A percentile compares a stretch with the other conserved stretches of the same genome.
phyloP scores from a whole-genome alignment of 225 moss, liverwort and hornwort species.

The Asterella californica region DNA sequence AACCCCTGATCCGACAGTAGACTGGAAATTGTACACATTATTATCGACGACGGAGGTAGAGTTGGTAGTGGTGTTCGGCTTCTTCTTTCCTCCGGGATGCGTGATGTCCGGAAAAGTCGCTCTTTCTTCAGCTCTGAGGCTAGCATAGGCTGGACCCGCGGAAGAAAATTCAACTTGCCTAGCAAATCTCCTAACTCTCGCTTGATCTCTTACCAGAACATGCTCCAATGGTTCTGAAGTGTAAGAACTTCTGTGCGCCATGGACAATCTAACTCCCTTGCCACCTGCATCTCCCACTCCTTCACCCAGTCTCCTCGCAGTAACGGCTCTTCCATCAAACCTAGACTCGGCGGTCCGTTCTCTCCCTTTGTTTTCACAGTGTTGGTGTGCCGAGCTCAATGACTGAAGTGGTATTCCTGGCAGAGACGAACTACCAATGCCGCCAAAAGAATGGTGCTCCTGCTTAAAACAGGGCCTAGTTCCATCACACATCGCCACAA shows the following conservation, averaged over 20 bases:
- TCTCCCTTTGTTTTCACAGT: not conserved
- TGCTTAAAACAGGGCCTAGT: not conserved
- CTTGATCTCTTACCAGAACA: slow-evolving; percentile 28
- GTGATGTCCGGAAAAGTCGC: slow-evolving; percentile 33
- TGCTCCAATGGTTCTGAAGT: slow-evolving; percentile 12
- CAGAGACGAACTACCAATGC: not conserved
- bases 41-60: slow-evolving; percentile 4
- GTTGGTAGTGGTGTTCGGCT: not conserved
- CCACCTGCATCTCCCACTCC: not conserved
- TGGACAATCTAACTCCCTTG: slow-evolving; percentile 31
- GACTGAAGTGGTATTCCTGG: slow-evolving; percentile 15
- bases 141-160: not conserved
- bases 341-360: slow-evolving; percentile 4
- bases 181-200: slow-evolving; percentile 17
- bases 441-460: not conserved
- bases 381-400: not conserved
- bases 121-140: slow-evolving; percentile 28
- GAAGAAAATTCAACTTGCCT: slow-evolving; percentile 16
- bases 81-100: slow-evolving; percentile 32
- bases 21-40: slow-evolving; percentile 34
- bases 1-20: slow-evolving; percentile 50
- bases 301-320: slow-evolving; percentile 28
- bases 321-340: not conserved
- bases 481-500: slow-evolving; percentile 23
- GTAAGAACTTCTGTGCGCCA: slow-evolving; percentile 16